phyloP scores from a whole-genome alignment of 768 basidiomycete genomes.

The Suillus plorans region DNA sequence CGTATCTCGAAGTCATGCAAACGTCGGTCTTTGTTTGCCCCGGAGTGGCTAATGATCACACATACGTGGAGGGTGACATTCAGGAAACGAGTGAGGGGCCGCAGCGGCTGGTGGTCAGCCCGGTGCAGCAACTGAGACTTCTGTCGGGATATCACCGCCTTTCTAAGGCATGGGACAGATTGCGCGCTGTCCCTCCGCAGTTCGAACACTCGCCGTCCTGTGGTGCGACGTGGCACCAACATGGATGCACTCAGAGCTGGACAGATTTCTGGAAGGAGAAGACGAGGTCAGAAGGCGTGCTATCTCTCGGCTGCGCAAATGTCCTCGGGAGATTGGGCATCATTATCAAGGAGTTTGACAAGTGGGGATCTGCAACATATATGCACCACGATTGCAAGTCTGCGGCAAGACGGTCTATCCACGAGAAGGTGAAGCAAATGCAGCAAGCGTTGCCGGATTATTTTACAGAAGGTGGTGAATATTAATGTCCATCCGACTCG shows the following conservation, averaged over 20 bases:
- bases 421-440: constrained; percentile 53
- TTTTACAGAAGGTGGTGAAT: constrained; percentile 44
- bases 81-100: constrained; percentile 36
- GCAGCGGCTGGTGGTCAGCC: constrained; percentile 52
- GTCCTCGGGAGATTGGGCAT: constrained; percentile 63
- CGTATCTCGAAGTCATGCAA: constrained; percentile 76
- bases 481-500: constrained; percentile 14
- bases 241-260: constrained; percentile 72
- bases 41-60: constrained; percentile 13
- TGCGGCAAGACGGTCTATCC: constrained; percentile 55
- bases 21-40: constrained; percentile 40
- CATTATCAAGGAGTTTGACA: constrained; percentile 66
- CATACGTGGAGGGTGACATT: constrained; percentile 30
- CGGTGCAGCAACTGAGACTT: constrained; percentile 61
- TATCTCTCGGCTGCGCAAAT: constrained; percentile 61
- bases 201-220: constrained; percentile 68
- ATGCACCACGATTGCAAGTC: constrained; percentile 77
- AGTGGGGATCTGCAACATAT: constrained; percentile 71
- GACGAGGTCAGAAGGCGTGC: constrained; percentile 58
- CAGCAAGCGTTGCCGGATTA: constrained; percentile 64
- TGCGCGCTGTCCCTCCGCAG: constrained; percentile 54
- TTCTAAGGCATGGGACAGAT: constrained; percentile 61
- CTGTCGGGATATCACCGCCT: constrained; percentile 72
- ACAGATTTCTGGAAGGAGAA: constrained; percentile 81
- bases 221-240: constrained; percentile 70